A percentile compares a stretch with the other conserved stretches of the same genome.
Evolutionary conservation across 768 basidiomycete species (phyloP).

Genomic region (Macrolepiota fuliginosa): DNA sequence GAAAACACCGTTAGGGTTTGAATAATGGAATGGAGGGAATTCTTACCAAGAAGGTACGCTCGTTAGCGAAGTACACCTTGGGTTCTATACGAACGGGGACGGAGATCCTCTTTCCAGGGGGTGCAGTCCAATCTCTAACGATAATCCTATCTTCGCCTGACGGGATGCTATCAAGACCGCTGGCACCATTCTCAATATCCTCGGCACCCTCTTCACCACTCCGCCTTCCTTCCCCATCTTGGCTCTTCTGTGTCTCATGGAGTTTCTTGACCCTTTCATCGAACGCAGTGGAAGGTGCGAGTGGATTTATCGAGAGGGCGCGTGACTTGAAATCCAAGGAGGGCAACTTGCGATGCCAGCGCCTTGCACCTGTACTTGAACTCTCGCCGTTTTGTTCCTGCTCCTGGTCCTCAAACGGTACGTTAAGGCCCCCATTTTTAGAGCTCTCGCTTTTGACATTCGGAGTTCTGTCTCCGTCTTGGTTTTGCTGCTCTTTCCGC

Average conservation of each 20-base stretch:
- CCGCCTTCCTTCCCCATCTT: conserved; percentile 21
- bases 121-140: conserved; percentile 72
- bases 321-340: conserved; percentile 26
- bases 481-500: conserved; percentile 47
- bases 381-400: conserved; percentile 16
- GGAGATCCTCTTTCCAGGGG: conserved; percentile 84
- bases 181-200: conserved; percentile 31
- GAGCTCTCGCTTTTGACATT: conserved; percentile 20
- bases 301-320: conserved; percentile 74
- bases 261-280: conserved; percentile 81
- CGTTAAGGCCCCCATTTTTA: conserved; percentile 20
- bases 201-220: conserved; percentile 17
- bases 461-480: conserved; percentile 25
- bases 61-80: conserved; percentile 96
- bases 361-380: conserved; percentile 24
- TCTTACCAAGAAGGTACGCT: conserved; percentile 90
- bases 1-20: conserved; percentile 4
- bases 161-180: conserved; percentile 27
- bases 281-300: conserved; percentile 80
- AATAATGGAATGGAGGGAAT: background rate
- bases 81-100: conserved; percentile 97
- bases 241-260: conserved; percentile 28
- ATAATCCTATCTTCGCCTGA: conserved; percentile 52
- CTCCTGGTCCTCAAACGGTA: conserved; percentile 11
- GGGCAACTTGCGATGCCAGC: conserved; percentile 25